phyloP scores from a whole-genome alignment of 768 basidiomycete genomes.

The Sporobolomyces roseus region DNA sequence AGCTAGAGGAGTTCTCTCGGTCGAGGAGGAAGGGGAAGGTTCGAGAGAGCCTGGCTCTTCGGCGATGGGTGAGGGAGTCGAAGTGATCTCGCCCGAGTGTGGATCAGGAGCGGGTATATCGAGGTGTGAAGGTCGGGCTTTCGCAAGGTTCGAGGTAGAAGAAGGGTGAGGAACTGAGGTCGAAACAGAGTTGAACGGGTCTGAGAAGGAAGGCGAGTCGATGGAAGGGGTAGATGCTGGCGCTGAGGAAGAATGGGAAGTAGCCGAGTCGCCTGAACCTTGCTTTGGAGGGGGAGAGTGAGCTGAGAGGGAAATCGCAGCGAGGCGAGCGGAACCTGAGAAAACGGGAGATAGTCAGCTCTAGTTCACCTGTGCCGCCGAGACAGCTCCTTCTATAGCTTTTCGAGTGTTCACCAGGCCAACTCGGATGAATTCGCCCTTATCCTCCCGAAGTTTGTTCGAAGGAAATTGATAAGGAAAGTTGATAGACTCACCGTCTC shows the following conservation, averaged over 20 bases:
- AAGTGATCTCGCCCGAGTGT: neutral
- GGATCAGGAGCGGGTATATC: neutral
- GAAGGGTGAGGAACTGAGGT: neutral
- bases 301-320: slow-evolving; percentile 16
- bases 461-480: too few species aligned
- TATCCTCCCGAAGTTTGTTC: too few species aligned
- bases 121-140: slow-evolving; percentile 20
- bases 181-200: neutral
- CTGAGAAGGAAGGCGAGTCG: neutral
- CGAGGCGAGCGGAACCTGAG: slow-evolving; percentile 39
- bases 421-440: too few species aligned
- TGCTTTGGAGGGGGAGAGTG: slow-evolving; percentile 1
- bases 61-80: slow-evolving; percentile 9
- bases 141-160: slow-evolving; percentile 22
- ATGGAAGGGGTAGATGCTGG: neutral
- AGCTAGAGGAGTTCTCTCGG: slow-evolving; percentile 19
- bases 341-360: too few species aligned
- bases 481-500: slow-evolving; percentile 29
- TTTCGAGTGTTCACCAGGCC: too few species aligned
- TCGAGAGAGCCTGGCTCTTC: slow-evolving; percentile 1
- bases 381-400: too few species aligned
- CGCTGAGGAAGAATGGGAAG: slow-evolving; percentile 5
- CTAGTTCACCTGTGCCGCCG: too few species aligned
- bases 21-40: slow-evolving; percentile 3
- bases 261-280: neutral